These are phyloP conservation scores for Aurantiochytrium sp. DNA, from an alignment of 108 stramenopile species.

Conservation along the genomic window DNA sequence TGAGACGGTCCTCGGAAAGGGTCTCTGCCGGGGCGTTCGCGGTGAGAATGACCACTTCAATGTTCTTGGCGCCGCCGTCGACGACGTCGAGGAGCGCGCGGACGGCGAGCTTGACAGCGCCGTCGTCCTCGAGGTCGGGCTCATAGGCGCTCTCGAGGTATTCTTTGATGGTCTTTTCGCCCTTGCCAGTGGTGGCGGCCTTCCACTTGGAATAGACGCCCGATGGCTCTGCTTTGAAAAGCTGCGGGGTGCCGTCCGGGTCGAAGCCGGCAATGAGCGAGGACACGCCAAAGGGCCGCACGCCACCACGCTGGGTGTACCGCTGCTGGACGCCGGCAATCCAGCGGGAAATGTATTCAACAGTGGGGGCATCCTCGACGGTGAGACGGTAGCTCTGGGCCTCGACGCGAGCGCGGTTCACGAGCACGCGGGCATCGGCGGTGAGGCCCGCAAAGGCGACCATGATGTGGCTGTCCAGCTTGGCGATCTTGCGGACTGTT, in stretches of 20 bases:
- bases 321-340: slow-evolving; percentile 94
- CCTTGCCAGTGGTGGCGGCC: slow-evolving; percentile 94
- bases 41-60: slow-evolving; percentile 84
- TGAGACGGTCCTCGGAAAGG: slow-evolving; percentile 69
- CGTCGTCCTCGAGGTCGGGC: slow-evolving; percentile 74
- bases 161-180: slow-evolving; percentile 88
- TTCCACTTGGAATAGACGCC: slow-evolving; percentile 97
- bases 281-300: slow-evolving; percentile 97
- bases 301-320: slow-evolving; percentile 98
- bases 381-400: slow-evolving; percentile 97
- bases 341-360: slow-evolving; percentile 94
- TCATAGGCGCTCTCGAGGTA: slow-evolving; percentile 95
- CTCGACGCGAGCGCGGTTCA: slow-evolving; percentile 79
- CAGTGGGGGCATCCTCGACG: slow-evolving; percentile 94
- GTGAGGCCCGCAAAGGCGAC: slow-evolving; percentile 98
- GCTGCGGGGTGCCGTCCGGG: slow-evolving; percentile 59
- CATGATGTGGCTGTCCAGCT: slow-evolving; percentile 86
- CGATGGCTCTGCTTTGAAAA: slow-evolving; percentile 95
- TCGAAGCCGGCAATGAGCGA: slow-evolving; percentile 77
- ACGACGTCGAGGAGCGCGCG: slow-evolving; percentile 96
- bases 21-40: slow-evolving; percentile 66
- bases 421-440: slow-evolving; percentile 96
- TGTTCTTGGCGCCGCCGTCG: slow-evolving; percentile 94
- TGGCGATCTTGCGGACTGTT: slow-evolving; percentile 95
- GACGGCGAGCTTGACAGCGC: slow-evolving; percentile 79